phyloP scores from a whole-genome alignment of 306 rosid species.

The Senna tora region DNA sequence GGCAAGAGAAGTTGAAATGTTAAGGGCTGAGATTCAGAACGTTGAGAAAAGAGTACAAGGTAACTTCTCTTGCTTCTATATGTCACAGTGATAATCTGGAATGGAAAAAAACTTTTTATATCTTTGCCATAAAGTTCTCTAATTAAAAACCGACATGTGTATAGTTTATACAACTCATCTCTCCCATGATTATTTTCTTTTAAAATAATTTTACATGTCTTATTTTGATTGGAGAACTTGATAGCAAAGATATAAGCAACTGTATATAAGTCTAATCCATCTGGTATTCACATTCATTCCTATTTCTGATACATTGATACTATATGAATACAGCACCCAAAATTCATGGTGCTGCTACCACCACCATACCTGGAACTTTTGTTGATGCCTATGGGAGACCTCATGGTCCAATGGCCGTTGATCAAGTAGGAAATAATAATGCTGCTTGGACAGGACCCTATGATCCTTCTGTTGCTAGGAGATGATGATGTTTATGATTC shows the following conservation, averaged over 20 bases:
- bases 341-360: conserved; percentile 43
- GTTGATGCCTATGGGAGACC: conserved; percentile 55
- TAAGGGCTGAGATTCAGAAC: conserved; percentile 65
- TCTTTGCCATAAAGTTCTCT: no score
- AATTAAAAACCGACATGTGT: no score
- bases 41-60: conserved; percentile 70
- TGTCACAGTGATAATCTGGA: neutral
- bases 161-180: no score
- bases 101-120: no score
- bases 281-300: conserved; percentile 27
- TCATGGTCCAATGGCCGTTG: conserved; percentile 45
- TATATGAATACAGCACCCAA: conserved; percentile 50
- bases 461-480: conserved; percentile 50
- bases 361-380: conserved; percentile 43
- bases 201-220: no score
- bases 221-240: no score
- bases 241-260: no score
- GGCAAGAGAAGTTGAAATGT: conserved; percentile 82
- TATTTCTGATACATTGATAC: conserved; percentile 39
- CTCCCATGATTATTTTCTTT: no score
- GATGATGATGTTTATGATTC: conserved; percentile 37
- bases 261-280: no score
- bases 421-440: conserved; percentile 49
- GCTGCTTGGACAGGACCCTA: conserved; percentile 45
- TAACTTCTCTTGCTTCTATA: conserved; percentile 45